phyloP scores from a whole-genome alignment of 108 stramenopile species.

The Conticribra weissflogii region DNA sequence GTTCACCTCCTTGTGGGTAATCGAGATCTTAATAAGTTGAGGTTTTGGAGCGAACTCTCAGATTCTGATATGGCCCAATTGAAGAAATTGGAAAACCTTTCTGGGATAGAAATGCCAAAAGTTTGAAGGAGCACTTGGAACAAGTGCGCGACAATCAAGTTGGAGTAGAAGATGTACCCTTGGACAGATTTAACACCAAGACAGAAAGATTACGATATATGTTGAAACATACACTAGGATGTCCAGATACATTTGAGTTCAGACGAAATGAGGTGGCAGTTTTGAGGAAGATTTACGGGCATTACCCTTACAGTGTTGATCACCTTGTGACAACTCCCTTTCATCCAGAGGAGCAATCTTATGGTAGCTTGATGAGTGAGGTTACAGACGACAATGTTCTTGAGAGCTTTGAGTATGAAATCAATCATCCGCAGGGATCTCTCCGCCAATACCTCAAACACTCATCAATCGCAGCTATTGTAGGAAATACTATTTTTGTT shows the following conservation, averaged over 20 bases:
- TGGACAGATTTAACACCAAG: slow-evolving; percentile 45
- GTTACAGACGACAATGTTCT: slow-evolving; percentile 66
- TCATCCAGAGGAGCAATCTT: slow-evolving; percentile 14
- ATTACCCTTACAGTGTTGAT: slow-evolving; percentile 22
- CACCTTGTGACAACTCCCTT: slow-evolving; percentile 12
- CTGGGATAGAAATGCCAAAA: slow-evolving; percentile 58
- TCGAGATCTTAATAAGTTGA: slow-evolving; percentile 81
- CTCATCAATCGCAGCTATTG: slow-evolving; percentile 51
- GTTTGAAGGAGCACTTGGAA: slow-evolving; percentile 48
- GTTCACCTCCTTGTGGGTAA: slow-evolving; percentile 79
- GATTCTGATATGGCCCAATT: slow-evolving; percentile 44
- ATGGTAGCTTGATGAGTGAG: neutral
- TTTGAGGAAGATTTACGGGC: slow-evolving; percentile 21
- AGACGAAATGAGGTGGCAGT: slow-evolving; percentile 57
- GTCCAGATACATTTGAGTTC: slow-evolving; percentile 68
- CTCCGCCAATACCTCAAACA: slow-evolving; percentile 58
- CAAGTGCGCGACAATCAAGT: slow-evolving; percentile 10
- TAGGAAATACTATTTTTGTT: slow-evolving; percentile 72
- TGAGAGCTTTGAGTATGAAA: slow-evolving; percentile 56
- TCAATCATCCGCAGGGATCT: slow-evolving; percentile 47
- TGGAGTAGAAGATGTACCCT: neutral
- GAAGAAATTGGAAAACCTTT: slow-evolving; percentile 50
- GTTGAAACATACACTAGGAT: slow-evolving; percentile 67
- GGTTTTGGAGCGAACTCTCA: slow-evolving; percentile 58
- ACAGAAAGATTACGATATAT: slow-evolving; percentile 59